Evolutionary conservation across 192 early-diverging fungal genomes (phyloP).

Genomic region (Linnemannia schmuckeri): DNA sequence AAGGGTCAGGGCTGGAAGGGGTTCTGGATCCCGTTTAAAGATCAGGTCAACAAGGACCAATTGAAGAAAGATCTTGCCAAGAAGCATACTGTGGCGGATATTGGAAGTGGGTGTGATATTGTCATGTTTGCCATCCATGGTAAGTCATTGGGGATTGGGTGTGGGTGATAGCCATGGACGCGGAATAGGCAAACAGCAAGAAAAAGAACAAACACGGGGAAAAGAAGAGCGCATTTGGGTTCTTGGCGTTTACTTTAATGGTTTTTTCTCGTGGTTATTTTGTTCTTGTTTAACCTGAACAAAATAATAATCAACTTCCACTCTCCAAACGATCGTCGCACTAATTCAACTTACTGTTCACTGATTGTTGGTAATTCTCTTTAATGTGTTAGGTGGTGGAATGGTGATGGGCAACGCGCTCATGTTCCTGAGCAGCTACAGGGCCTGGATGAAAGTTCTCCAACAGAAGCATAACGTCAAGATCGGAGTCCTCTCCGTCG

Average conservation of each 20-base stretch:
- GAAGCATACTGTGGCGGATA: conserved; percentile 17
- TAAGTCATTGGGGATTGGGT: background rate
- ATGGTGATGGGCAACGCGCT: conserved; percentile 45
- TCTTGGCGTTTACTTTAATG: background rate
- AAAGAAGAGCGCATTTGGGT: background rate
- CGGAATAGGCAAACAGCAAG: background rate
- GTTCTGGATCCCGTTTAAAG: conserved; percentile 52
- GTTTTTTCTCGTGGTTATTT: background rate
- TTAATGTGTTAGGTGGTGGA: conserved; percentile 30
- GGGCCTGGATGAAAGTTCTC: conserved; percentile 49
- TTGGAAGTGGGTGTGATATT: conserved; percentile 46
- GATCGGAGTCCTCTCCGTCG: conserved; percentile 35
- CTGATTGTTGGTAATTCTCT: background rate
- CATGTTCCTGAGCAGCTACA: conserved; percentile 45
- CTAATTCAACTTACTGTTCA: background rate
- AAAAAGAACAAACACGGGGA: background rate
- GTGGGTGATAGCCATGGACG: background rate
- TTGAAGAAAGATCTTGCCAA: conserved; percentile 5
- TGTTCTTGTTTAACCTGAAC: conserved; percentile 1
- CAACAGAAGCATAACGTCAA: conserved; percentile 46
- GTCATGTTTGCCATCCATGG: conserved; percentile 52
- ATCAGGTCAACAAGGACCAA: conserved; percentile 24
- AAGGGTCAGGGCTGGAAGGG: conserved; percentile 42
- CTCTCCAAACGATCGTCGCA: background rate
- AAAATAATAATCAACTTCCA: background rate